These are phyloP conservation scores for Leccinum uliginosum DNA, from an alignment of 768 basidiomycete species.

Conservation along the genomic window DNA sequence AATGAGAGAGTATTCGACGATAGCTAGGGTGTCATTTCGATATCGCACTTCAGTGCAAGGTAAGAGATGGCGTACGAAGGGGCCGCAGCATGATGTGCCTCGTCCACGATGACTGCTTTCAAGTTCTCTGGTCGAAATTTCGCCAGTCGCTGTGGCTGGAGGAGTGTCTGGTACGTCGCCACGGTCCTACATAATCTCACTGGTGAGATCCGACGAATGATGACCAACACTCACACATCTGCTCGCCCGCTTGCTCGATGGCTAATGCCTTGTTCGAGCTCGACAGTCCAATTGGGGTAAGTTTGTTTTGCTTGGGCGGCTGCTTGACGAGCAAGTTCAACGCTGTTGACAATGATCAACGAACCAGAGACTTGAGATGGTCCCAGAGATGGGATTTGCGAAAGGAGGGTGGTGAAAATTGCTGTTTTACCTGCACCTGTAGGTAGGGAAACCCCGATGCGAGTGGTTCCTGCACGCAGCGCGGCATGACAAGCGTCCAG, in stretches of 20 bases:
- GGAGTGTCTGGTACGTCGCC: slow-evolving; percentile 85
- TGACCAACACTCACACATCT: slow-evolving; percentile 57
- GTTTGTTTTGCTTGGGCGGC: slow-evolving; percentile 63
- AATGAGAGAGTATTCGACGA: slow-evolving; percentile 77
- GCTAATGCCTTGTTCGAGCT: slow-evolving; percentile 85
- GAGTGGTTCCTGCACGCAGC: slow-evolving; percentile 57
- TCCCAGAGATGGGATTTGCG: slow-evolving; percentile 48
- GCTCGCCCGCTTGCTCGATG: slow-evolving; percentile 74
- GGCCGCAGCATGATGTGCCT: slow-evolving; percentile 94
- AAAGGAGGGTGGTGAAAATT: slow-evolving; percentile 81
- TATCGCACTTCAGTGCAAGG: not conserved
- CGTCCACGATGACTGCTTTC: slow-evolving; percentile 83
- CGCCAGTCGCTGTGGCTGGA: slow-evolving; percentile 54
- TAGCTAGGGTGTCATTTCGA: slow-evolving; percentile 46
- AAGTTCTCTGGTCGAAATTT: slow-evolving; percentile 70
- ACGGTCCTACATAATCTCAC: slow-evolving; percentile 53
- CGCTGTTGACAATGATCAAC: slow-evolving; percentile 82
- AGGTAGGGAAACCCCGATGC: slow-evolving; percentile 81
- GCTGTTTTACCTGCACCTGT: slow-evolving; percentile 90
- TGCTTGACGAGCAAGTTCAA: slow-evolving; percentile 88
- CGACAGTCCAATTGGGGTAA: slow-evolving; percentile 73
- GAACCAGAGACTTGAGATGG: slow-evolving; percentile 49
- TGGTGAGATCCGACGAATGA: not conserved
- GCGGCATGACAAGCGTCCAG: slow-evolving; percentile 74
- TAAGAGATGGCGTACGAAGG: slow-evolving; percentile 60